Percentiles rank a stretch among this genome's conserved stretches.
Conservation (phyloP, 257 asterid species). For the Nicotiana noctiflora region DNA sequence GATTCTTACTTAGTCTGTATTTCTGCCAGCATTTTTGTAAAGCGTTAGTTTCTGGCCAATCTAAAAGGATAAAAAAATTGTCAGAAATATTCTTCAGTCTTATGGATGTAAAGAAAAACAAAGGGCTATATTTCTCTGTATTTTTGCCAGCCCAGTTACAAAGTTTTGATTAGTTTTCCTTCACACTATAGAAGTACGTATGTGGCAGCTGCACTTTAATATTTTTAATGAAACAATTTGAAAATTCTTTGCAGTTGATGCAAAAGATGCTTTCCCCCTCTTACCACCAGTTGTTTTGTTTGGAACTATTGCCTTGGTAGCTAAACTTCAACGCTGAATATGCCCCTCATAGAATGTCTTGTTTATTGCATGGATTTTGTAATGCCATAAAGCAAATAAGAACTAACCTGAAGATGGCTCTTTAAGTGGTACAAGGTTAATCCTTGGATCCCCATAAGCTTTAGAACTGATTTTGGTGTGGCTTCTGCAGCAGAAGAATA, state of each 20-base stretch:
- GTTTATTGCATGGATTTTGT: not conserved
- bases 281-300: not conserved
- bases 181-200: not conserved
- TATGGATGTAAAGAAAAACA: not conserved
- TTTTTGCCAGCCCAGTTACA: not conserved
- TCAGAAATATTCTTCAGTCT: not conserved
- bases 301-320: not conserved
- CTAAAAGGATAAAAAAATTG: not conserved
- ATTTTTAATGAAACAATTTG: not conserved
- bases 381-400: not conserved
- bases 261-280: not conserved
- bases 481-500: slow-evolving; percentile 62
- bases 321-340: not conserved
- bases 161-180: not conserved
- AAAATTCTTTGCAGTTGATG: not conserved
- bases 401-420: slow-evolving; percentile 89
- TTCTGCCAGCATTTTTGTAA: slow-evolving; percentile 41
- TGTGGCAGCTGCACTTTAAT: not conserved
- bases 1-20: slow-evolving; percentile 82
- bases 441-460: slow-evolving; percentile 94
- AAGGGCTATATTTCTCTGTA: not conserved
- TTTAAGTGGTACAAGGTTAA: slow-evolving; percentile 85
- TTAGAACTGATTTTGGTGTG: slow-evolving; percentile 93
- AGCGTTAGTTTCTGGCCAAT: slow-evolving; percentile 13
- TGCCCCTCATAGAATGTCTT: not conserved